Evolutionary conservation across 257 asterid genomes (phyloP).

Genomic region (Hygrophila difformis): DNA sequence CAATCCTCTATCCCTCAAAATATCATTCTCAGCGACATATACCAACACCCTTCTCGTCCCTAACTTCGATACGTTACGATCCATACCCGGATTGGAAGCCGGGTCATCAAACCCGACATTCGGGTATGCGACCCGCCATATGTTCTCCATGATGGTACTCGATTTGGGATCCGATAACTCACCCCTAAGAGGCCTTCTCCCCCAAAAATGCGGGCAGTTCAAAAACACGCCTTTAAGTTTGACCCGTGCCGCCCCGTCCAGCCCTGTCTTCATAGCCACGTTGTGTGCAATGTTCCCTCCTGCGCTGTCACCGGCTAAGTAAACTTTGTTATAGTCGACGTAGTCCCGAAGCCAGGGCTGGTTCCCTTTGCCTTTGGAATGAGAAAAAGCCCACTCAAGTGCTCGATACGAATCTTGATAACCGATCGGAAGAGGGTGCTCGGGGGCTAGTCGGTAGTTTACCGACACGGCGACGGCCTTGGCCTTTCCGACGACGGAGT

Average conservation of each 20-base stretch:
- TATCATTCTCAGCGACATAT: not conserved
- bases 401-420: not conserved
- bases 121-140: not conserved
- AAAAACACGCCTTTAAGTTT: not conserved
- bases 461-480: conserved; percentile 13
- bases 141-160: not conserved
- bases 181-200: not conserved
- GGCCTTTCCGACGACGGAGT: conserved; percentile 14
- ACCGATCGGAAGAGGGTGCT: not conserved
- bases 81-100: not conserved
- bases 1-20: conserved; percentile 12
- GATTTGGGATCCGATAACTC: not conserved
- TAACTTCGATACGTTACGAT: not conserved
- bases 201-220: not conserved
- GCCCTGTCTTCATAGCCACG: not conserved
- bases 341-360: not conserved
- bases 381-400: not conserved
- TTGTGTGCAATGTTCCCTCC: not conserved
- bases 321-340: not conserved
- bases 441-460: conserved; percentile 11
- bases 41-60: not conserved
- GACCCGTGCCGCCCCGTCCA: not conserved
- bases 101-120: not conserved
- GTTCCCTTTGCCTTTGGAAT: too few species aligned
- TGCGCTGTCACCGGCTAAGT: not conserved